These are phyloP conservation scores for Begonia loranthoides DNA, from an alignment of 306 rosid genomes.

Conservation along the genomic window DNA sequence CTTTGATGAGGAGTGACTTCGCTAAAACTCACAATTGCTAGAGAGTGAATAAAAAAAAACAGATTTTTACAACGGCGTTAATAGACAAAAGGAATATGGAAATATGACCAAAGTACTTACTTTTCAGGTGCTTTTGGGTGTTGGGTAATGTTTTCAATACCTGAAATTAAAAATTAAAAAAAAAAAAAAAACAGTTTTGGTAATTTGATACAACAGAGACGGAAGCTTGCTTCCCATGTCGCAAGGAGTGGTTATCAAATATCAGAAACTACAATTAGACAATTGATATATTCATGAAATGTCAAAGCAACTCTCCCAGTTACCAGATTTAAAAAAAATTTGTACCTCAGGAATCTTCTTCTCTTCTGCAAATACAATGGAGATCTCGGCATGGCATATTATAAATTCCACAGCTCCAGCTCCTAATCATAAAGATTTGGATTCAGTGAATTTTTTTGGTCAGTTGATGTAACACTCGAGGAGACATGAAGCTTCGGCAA, in stretches of 20 bases:
- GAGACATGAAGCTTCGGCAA: no score
- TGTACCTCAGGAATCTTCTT: conserved; percentile 79
- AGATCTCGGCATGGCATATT: conserved; percentile 72
- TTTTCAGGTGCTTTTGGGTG: conserved; percentile 45
- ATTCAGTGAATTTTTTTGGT: no score
- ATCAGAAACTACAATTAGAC: no score
- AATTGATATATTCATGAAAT: no score
- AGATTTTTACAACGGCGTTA: no score
- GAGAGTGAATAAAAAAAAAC: neutral
- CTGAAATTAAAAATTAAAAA: conserved; percentile 47
- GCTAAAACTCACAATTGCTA: conserved; percentile 93
- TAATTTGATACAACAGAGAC: neutral
- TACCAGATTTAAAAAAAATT: no score
- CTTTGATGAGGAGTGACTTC: conserved; percentile 63
- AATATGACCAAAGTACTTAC: conserved; percentile 23
- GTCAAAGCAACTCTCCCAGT: no score
- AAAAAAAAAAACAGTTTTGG: conserved; percentile 1
- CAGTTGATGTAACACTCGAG: no score
- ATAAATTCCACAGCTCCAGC: conserved; percentile 85
- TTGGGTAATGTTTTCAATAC: conserved; percentile 74
- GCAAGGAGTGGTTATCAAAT: no score
- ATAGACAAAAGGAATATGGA: no score
- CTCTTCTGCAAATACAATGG: conserved; percentile 72
- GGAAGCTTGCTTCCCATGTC: no score
- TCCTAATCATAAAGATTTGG: conserved; percentile 25